Evolutionary conservation across 306 rosid genomes (phyloP), one percentile per base, ranked within the genome.

Genomic region (Urtica urens): DNA sequence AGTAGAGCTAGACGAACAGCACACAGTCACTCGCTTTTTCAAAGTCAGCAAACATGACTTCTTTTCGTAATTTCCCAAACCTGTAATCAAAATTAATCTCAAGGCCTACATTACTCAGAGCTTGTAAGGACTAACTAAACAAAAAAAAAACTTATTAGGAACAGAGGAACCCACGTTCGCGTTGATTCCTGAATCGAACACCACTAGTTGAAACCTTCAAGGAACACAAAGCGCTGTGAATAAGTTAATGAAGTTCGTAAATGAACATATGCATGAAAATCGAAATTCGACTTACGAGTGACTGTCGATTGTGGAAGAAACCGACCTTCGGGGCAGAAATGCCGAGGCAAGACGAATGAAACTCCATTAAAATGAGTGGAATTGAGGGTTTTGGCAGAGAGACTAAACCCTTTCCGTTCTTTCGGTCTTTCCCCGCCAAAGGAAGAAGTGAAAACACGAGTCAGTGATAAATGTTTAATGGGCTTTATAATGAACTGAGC

Each of bases 1-100:
- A 58, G 52, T 74, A 47, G 83, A 72, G 57, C 68, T 66, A 33
- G 74, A 67, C n/a, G n/a, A n/a, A 64, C 69, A 75, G 63, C 65
- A 65, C 33, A 62, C 1, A 52, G 52, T 26, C 46, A 48, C 49
- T 57, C 82, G 60, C 34, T 48, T 76, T 28, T 62, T 49, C 66
- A 57, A 67, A 57, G 50, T 60, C 28, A 57, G 35, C 33, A 15
- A 1, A 4, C 34, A 27, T 30, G 64, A 63, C 10, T 49, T 72
- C 30, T 57, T 66, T 23, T 27, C 61, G 52, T 31, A 62, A 60
- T 49, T 57, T 62, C 59, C 78, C 5, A 68, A 70, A 40, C 66
- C 84, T 67, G 72, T 23, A 67, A 58, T 44, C 23, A 49, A 42
- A 16, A 44, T 8, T 6, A 51, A n/a, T n/a, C 69, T 49, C 57